These are phyloP conservation scores for Trypethelium eluteriae DNA, from an alignment of 495 filamentous ascomycete species.

Conservation along the genomic window DNA sequence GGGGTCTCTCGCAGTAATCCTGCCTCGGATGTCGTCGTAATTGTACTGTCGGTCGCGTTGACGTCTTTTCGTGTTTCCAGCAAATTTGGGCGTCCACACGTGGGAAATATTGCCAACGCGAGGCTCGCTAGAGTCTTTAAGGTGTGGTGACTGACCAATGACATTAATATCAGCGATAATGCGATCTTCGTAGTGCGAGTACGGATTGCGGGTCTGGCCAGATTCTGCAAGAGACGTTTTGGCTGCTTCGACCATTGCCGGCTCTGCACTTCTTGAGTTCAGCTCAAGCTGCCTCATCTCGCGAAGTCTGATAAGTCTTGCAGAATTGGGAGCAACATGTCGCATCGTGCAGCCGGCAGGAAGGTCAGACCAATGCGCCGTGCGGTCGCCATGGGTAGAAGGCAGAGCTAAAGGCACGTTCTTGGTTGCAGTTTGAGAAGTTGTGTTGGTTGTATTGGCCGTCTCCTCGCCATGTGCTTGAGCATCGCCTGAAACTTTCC, in stretches of 20 bases:
- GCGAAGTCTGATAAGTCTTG: conserved; percentile 60
- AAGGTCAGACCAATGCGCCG: conserved; percentile 72
- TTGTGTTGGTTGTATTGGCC: conserved; percentile 33
- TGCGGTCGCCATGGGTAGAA: conserved; percentile 65
- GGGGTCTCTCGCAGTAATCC: neutral
- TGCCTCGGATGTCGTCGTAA: neutral
- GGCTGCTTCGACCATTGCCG: conserved; percentile 55
- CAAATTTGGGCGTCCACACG: conserved; percentile 76
- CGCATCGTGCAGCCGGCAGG: conserved; percentile 77
- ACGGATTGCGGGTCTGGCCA: conserved; percentile 50
- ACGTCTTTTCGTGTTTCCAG: conserved; percentile 61
- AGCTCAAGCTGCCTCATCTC: conserved; percentile 70
- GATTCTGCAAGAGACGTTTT: conserved; percentile 62
- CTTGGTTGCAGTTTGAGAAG: conserved; percentile 12
- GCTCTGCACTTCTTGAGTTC: conserved; percentile 61
- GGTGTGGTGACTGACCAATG: conserved; percentile 59
- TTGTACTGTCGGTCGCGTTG: neutral
- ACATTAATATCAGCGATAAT: conserved; percentile 56
- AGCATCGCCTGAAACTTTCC: conserved; percentile 30
- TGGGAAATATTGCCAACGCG: conserved; percentile 67
- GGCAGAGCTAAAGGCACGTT: conserved; percentile 64
- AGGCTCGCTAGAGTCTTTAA: conserved; percentile 53
- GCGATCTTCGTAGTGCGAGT: conserved; percentile 37
- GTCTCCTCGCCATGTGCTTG: conserved; percentile 21
- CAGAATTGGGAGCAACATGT: conserved; percentile 68